Evolutionary conservation across 306 rosid species (phyloP).

Genomic region (Adenanthera pavonina): DNA sequence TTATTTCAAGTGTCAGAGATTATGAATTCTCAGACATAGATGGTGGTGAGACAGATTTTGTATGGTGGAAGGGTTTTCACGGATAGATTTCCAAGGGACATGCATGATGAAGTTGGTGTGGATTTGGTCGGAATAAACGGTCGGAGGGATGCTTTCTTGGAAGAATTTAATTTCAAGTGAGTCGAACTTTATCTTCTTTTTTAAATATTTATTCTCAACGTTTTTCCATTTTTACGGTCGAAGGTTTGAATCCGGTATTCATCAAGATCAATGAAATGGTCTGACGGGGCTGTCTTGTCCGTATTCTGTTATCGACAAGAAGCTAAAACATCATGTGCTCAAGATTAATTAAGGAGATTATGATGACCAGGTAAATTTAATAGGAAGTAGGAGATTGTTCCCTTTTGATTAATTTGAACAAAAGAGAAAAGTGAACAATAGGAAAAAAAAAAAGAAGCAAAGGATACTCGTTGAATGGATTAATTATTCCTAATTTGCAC

Average conservation of each 20-base stretch:
- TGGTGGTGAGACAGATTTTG: not conserved
- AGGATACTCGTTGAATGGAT: not conserved
- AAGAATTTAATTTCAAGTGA: constrained; percentile 7
- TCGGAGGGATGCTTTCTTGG: not conserved
- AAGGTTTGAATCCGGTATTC: not conserved
- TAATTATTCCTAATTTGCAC: not conserved
- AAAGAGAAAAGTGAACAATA: not conserved
- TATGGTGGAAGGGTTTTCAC: constrained; percentile 26
- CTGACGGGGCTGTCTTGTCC: not conserved
- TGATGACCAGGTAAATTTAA: not conserved
- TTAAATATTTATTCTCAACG: not conserved
- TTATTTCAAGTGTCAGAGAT: not conserved
- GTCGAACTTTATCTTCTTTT: not conserved
- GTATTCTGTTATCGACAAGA: not conserved
- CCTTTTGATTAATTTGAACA: not conserved
- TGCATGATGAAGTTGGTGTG: not conserved
- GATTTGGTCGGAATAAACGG: constrained; percentile 40
- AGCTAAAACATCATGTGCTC: not conserved
- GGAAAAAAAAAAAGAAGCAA: too few relatives aligned
- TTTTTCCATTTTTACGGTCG: not conserved
- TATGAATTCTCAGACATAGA: not conserved
- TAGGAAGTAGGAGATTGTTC: too few relatives aligned
- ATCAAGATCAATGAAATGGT: not conserved
- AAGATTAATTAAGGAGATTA: not conserved
- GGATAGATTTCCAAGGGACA: constrained; percentile 5